Conservation (phyloP, 2,329 filamentous ascomycete species). For the Trichothecium roseum region DNA sequence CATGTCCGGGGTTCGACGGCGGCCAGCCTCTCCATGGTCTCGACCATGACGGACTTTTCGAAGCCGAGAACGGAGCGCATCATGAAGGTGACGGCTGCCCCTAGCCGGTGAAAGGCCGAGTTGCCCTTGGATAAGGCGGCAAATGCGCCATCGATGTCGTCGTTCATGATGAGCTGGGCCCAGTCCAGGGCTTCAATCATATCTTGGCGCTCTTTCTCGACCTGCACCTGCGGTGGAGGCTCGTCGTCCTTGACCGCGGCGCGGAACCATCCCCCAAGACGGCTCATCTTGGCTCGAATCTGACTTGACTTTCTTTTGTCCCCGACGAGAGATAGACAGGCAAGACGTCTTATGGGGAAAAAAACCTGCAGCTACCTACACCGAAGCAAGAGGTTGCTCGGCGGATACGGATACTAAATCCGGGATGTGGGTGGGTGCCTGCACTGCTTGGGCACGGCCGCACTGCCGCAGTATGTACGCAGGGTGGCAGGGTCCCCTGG, state of each 20-base stretch:
- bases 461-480: too few species aligned
- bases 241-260: slow-evolving; percentile 24
- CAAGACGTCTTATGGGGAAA: too few species aligned
- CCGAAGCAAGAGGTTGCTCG: too few species aligned
- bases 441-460: too few species aligned
- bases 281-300: slow-evolving; percentile 33
- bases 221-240: slow-evolving; percentile 12
- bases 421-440: too few species aligned
- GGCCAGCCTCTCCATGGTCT: slow-evolving; percentile 62
- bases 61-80: slow-evolving; percentile 81
- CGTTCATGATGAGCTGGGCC: slow-evolving; percentile 69
- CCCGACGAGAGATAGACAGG: too few species aligned
- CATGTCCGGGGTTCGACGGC: slow-evolving; percentile 69
- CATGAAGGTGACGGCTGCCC: slow-evolving; percentile 71
- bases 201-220: slow-evolving; percentile 37
- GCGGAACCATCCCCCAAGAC: slow-evolving; percentile 41
- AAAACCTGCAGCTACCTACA: too few species aligned
- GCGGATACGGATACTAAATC: too few species aligned
- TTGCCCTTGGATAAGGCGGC: slow-evolving; percentile 57
- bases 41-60: slow-evolving; percentile 82
- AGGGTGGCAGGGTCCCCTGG: too few species aligned
- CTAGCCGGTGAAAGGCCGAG: slow-evolving; percentile 84
- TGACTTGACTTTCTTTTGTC: too few species aligned
- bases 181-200: slow-evolving; percentile 53
- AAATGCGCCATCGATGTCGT: slow-evolving; percentile 81